phyloP scores from a whole-genome alignment of 305 asterid species.

The Coffea humblotiana region DNA sequence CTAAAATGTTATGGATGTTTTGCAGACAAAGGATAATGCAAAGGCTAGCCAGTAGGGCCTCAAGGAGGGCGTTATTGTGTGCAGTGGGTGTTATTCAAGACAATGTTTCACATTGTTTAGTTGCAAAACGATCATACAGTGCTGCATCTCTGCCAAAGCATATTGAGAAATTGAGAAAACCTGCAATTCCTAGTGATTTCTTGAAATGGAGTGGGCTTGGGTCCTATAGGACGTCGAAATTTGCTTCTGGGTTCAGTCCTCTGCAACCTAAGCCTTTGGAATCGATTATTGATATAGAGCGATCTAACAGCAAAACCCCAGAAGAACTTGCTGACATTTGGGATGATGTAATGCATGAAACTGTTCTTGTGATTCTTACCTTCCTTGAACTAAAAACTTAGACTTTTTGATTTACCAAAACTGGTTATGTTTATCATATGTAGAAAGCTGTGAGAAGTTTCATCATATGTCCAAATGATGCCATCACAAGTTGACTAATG shows the following conservation, averaged over 20 bases:
- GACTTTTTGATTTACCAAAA: neutral
- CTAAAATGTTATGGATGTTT: constrained; percentile 7
- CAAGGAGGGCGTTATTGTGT: constrained; percentile 40
- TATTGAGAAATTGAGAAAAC: constrained; percentile 30
- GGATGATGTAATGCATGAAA: constrained; percentile 68
- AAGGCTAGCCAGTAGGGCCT: constrained; percentile 41
- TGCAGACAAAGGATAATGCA: constrained; percentile 55
- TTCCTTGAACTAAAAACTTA: neutral
- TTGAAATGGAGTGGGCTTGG: constrained; percentile 47
- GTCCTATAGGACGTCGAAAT: constrained; percentile 55
- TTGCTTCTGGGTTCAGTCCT: constrained; percentile 75
- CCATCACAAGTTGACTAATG: neutral
- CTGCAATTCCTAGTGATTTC: constrained; percentile 36
- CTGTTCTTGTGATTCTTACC: neutral
- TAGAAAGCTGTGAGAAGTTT: neutral
- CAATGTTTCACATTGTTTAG: constrained; percentile 31
- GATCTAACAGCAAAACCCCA: constrained; percentile 69
- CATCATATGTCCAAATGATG: neutral
- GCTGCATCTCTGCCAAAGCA: constrained; percentile 32
- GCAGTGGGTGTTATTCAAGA: constrained; percentile 27
- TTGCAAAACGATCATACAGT: constrained; percentile 27
- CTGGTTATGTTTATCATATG: neutral
- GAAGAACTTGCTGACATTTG: constrained; percentile 81
- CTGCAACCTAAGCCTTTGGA: constrained; percentile 69
- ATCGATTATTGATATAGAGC: constrained; percentile 66